Evolutionary conservation across 805 yeast species (phyloP).

Genomic region (Kuraishia floccosa): DNA sequence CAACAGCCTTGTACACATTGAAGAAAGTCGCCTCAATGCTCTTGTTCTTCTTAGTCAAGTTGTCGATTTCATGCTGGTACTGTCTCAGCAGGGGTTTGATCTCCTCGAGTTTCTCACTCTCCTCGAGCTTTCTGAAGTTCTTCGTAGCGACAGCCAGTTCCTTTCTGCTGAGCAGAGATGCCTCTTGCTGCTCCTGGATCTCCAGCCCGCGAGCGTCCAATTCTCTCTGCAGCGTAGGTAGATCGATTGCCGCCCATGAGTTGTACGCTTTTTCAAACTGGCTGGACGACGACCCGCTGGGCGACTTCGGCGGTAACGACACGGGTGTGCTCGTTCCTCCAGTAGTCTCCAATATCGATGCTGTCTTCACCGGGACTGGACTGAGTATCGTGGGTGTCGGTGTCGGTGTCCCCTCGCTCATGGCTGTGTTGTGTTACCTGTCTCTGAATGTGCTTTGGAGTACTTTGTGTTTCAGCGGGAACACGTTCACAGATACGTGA

Average conservation of each 20-base stretch:
- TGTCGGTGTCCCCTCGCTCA: too few relatives aligned
- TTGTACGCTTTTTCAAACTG: slow-evolving; percentile 21
- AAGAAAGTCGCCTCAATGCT: slow-evolving; percentile 63
- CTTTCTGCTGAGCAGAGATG: slow-evolving; percentile 61
- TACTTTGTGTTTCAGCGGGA: too few relatives aligned
- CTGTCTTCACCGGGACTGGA: too few relatives aligned
- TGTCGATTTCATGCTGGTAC: slow-evolving; percentile 85
- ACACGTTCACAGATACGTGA: too few relatives aligned
- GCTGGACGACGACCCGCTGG: too few relatives aligned
- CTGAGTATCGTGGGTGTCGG: too few relatives aligned
- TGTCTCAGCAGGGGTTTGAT: slow-evolving; percentile 57
- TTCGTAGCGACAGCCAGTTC: slow-evolving; percentile 79
- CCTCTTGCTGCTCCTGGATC: slow-evolving; percentile 59
- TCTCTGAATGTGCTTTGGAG: too few relatives aligned
- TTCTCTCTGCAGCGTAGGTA: slow-evolving; percentile 57
- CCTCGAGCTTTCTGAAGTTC: slow-evolving; percentile 62
- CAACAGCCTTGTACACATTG: slow-evolving; percentile 60
- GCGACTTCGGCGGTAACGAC: too few relatives aligned
- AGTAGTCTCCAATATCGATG: too few relatives aligned
- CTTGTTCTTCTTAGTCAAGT: slow-evolving; percentile 67
- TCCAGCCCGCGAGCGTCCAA: slow-evolving; percentile 68
- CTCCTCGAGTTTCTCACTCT: slow-evolving; percentile 53
- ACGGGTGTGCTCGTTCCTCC: too few relatives aligned
- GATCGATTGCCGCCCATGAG: slow-evolving; percentile 65
- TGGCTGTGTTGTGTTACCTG: too few relatives aligned